Evolutionary conservation across 495 filamentous ascomycete genomes (phyloP).

Genomic region (Xylaria telfairii): DNA sequence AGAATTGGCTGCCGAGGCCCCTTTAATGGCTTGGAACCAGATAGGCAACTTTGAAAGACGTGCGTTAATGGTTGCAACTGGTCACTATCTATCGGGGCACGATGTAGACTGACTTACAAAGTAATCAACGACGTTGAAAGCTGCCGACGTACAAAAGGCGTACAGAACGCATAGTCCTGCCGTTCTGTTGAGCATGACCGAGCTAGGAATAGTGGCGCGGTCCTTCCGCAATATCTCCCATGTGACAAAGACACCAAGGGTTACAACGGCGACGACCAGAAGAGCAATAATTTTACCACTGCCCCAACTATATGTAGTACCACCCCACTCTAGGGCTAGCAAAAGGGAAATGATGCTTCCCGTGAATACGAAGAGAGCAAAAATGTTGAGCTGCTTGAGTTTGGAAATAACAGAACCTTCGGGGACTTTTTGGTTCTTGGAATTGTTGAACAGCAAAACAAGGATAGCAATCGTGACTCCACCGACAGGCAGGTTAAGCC

Average conservation of each 20-base stretch:
- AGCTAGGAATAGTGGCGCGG: conserved; percentile 67
- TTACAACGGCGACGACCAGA: conserved; percentile 55
- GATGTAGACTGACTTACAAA: background rate
- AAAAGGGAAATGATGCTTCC: conserved; percentile 67
- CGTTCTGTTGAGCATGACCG: conserved; percentile 64
- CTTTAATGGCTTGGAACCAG: conserved; percentile 69
- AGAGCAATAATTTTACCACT: conserved; percentile 66
- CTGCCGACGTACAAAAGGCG: conserved; percentile 12
- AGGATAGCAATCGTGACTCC: conserved; percentile 61
- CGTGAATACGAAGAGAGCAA: conserved; percentile 63
- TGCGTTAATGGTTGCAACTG: conserved; percentile 34
- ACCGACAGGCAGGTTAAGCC: conserved; percentile 73
- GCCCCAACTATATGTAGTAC: conserved; percentile 63
- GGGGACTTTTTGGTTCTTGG: conserved; percentile 34
- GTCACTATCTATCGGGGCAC: conserved; percentile 34
- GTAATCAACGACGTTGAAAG: conserved; percentile 15
- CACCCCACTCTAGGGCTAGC: conserved; percentile 75
- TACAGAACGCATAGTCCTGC: conserved; percentile 7
- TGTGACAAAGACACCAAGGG: conserved; percentile 63
- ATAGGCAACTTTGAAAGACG: conserved; percentile 59
- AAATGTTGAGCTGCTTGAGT: conserved; percentile 60
- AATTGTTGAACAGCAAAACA: conserved; percentile 56
- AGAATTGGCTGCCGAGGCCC: conserved; percentile 51
- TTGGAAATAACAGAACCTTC: conserved; percentile 46
- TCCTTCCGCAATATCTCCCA: conserved; percentile 64